Percentiles rank a stretch among this genome's conserved stretches.
These are phyloP conservation scores for Saccharomycopsis synnaedendra DNA, from an alignment of 805 yeast genomes.

Conservation along the genomic window DNA sequence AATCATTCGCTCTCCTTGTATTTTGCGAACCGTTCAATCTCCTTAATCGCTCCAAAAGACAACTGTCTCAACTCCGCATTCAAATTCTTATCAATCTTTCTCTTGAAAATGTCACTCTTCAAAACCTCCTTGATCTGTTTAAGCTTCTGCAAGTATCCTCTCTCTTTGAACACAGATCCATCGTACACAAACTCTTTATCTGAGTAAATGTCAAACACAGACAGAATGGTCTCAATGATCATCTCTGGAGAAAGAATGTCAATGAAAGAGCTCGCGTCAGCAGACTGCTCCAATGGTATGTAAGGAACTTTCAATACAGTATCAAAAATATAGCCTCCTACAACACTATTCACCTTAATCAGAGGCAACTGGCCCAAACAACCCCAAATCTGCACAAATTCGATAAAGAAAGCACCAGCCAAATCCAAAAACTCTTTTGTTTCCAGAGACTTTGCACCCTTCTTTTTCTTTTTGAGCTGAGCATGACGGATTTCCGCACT, in stretches of 20 bases:
- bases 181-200: conserved; percentile 65
- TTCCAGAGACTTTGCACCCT: conserved; percentile 1
- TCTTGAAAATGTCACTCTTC: conserved; percentile 10
- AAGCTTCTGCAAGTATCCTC: conserved; percentile 34
- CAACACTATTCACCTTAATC: neutral
- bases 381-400: conserved; percentile 3
- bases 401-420: conserved; percentile 1
- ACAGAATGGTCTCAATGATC: conserved; percentile 16
- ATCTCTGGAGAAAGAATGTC: conserved; percentile 1
- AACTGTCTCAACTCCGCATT: conserved; percentile 42
- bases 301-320: neutral
- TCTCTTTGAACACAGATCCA: conserved; percentile 48
- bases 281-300: neutral
- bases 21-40: conserved; percentile 63
- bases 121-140: conserved; percentile 16
- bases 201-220: conserved; percentile 67
- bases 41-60: conserved; percentile 56
- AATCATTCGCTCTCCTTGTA: conserved; percentile 48
- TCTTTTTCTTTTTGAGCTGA: neutral
- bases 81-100: conserved; percentile 56
- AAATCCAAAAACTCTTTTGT: conserved; percentile 4
- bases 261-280: neutral
- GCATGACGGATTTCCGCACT: neutral
- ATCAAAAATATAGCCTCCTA: conserved; percentile 1
- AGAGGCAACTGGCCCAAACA: conserved; percentile 4